Evolutionary conservation across 352 stramenopile species (phyloP).

Genomic region (Phytophthora citrophthora): DNA sequence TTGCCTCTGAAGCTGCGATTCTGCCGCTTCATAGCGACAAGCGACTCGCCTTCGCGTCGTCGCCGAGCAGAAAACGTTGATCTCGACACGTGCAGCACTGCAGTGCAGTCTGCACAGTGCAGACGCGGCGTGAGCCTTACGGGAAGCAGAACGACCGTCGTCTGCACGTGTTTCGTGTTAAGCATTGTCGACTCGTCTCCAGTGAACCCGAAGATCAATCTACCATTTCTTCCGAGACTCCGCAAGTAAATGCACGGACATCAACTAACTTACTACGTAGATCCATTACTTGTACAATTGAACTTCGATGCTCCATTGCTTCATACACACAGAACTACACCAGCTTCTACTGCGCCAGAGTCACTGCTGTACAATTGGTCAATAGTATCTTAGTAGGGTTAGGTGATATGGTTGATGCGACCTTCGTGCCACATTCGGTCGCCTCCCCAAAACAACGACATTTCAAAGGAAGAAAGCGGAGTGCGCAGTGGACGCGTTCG

Average conservation of each 20-base stretch:
- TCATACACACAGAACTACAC: too few relatives aligned
- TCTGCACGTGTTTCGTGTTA: conserved; percentile 6
- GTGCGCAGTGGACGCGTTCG: not conserved
- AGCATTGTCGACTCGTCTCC: conserved; percentile 5
- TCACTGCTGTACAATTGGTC: not conserved
- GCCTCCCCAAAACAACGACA: not conserved
- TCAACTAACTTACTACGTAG: not conserved
- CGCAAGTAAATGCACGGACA: not conserved
- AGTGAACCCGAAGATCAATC: not conserved
- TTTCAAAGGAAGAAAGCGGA: conserved; percentile 8
- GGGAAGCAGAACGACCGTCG: not conserved
- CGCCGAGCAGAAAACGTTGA: not conserved
- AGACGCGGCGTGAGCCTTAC: not conserved
- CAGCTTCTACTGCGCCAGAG: too few relatives aligned
- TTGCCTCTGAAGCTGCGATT: not conserved
- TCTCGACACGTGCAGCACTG: too few relatives aligned
- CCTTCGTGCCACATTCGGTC: conserved; percentile 3
- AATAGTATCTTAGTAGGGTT: conserved; percentile 1
- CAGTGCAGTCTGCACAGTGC: too few relatives aligned
- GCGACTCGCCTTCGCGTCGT: not conserved
- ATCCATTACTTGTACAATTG: not conserved
- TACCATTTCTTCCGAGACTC: not conserved
- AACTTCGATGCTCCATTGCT: not conserved
- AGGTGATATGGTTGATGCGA: not conserved
- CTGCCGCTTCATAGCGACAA: too few relatives aligned